Base-by-base conservation (phyloP, 768 basidiomycete species). In the Boletus fagicola region DNA sequence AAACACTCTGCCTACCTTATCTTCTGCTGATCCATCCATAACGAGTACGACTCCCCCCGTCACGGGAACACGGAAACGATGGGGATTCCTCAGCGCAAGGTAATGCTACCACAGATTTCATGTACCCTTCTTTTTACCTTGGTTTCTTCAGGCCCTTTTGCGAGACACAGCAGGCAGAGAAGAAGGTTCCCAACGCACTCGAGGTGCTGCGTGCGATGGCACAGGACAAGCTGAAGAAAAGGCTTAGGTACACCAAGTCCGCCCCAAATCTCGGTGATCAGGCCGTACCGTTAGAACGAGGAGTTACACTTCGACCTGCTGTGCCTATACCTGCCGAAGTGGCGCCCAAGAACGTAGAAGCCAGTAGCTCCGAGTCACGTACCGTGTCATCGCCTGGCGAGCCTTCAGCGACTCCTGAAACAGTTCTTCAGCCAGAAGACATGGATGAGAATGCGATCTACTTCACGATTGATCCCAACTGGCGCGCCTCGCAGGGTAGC, bases 381-480 rank as follows among this genome's bases (percentile, higher is more conserved):
- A 28, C 26, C n/a, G 15, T 2, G 40, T 20, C 56, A 39, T 24
- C 53, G 24, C 24, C 56, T 24, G 4, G 30, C 3, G 30, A 44
- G 39, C 7, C n/a, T n/a, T n/a, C 20, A 38, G 33, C 39, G 30
- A 8, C 26, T 1, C 45, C 48, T 40, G 53, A 54, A 22, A 12
- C 18, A 3, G 22, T 20, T 33, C n/a, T 26, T 50, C 33, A 58
- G 30, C 54, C 51, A 22, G 62, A 60, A 44, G 55, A 61, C 11
- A 35, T 51, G 40, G 59, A 73, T n/a, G 45, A 52, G 36, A 57
- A 62, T 18, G 66, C 59, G 18, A 71, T 72, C 38, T 72, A 69
- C 57, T 69, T 72, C 53, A 66, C 67, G 30, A 49, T 72, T 2
- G 70, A 71, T 52, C 56, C 69, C 10, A 48, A 55, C 28, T 64